Evolutionary conservation across 768 basidiomycete species (phyloP).

Genomic region (Amylocystis lapponica): DNA sequence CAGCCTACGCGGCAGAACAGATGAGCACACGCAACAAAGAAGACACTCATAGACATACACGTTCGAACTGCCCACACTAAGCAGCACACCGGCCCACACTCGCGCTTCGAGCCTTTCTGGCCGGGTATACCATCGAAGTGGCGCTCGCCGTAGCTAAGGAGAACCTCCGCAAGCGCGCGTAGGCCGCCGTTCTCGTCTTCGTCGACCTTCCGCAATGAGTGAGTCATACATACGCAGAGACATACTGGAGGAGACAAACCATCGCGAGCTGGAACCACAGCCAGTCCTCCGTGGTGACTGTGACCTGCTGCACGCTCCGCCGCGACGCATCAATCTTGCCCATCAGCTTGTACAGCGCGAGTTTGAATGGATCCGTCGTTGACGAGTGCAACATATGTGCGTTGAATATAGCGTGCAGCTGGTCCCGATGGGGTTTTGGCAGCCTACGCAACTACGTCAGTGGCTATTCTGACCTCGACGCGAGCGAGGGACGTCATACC

Average conservation of each 20-base stretch:
- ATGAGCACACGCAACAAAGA: no score
- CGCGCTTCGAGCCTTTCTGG: constrained; percentile 53
- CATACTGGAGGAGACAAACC: constrained; percentile 31
- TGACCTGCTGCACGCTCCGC: constrained; percentile 77
- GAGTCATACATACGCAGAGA: background rate
- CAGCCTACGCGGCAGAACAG: constrained; percentile 48
- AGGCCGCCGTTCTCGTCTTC: constrained; percentile 80
- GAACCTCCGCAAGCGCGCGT: constrained; percentile 65
- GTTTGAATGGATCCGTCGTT: constrained; percentile 90
- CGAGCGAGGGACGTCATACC: constrained; percentile 38
- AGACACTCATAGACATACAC: constrained; percentile 41
- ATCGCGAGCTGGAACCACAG: constrained; percentile 94
- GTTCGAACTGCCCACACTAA: constrained; percentile 92
- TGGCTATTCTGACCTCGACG: no score
- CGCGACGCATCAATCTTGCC: constrained; percentile 83
- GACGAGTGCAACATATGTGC: constrained; percentile 87
- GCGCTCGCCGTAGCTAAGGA: constrained; percentile 73
- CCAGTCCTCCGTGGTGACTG: constrained; percentile 95
- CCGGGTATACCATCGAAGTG: constrained; percentile 70
- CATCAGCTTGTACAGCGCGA: constrained; percentile 93
- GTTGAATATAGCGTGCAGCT: constrained; percentile 75
- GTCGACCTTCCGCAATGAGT: constrained; percentile 47
- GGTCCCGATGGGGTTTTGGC: constrained; percentile 70
- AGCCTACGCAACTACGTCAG: no score
- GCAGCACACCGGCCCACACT: constrained; percentile 76